phyloP scores from a whole-genome alignment of 805 yeast genomes.

The Hanseniaspora lindneri region DNA sequence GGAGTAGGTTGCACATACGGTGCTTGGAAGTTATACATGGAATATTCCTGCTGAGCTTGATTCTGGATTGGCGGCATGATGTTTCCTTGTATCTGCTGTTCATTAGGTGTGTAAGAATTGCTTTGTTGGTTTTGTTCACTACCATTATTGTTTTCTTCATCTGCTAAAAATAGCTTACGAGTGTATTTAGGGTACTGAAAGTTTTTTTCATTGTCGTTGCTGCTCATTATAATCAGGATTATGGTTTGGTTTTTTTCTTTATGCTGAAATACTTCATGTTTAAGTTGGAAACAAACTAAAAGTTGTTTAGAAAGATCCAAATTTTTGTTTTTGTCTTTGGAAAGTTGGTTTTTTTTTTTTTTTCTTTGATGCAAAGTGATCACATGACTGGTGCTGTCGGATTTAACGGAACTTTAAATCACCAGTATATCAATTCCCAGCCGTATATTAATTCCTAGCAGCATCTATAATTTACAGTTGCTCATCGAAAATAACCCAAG shows the following conservation, averaged over 20 bases:
- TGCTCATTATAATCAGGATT: not conserved
- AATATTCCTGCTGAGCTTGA: not conserved
- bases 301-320: too few species aligned
- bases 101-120: not conserved
- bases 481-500: too few species aligned
- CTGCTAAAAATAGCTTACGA: conserved; percentile 13
- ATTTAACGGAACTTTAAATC: too few species aligned
- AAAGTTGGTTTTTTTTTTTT: too few species aligned
- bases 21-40: not conserved
- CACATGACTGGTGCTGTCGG: too few species aligned
- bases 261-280: not conserved
- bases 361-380: too few species aligned
- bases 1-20: not conserved
- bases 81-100: not conserved
- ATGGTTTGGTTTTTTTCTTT: not conserved
- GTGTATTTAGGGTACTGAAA: conserved; percentile 15
- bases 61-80: not conserved
- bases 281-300: too few species aligned
- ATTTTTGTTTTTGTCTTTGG: too few species aligned
- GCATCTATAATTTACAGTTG: too few species aligned
- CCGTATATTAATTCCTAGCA: too few species aligned
- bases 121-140: too few species aligned
- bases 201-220: not conserved
- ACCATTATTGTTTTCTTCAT: conserved; percentile 13
- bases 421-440: too few species aligned